Base-by-base conservation (phyloP, 1,139 yeast species). In the Blastobotrys aristatus region DNA sequence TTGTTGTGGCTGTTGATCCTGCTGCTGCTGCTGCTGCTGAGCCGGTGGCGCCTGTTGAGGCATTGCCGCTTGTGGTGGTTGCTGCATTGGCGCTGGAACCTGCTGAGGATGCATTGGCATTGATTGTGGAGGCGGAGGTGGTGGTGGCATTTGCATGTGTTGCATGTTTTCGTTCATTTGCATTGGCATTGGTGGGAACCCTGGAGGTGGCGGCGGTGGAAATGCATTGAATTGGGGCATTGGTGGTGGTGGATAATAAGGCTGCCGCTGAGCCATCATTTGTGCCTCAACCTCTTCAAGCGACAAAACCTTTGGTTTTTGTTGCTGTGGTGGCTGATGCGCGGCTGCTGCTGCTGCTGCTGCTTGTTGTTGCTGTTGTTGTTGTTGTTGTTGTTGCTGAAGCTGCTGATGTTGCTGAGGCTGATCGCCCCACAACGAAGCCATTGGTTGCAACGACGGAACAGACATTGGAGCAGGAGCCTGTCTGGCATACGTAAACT, bases 211-310 rank as follows among this genome's bases (percentile, higher is more conserved):
- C 8, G 36, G 42, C 6, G 42, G 44, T 11, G 30, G 37, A 6
- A 8, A 13, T 8, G 8, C 18, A 3, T 26, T 5, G 10, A 3
- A 10, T 17, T 38, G 32, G 6, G 33, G 42, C 32, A 8, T 11
- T 22, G 38, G 45, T 21, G 31, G 33, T 21, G 20, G 43, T n/a
- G n/a, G n/a, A 31, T 18, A 10, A 11, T 30, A n/a, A n/a, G 26
- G 35, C 16, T 27, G 43, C 29, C 40, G 47, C 31, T 32, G 40
- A n/a, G 65, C 67, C 53, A 80, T 70, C 66, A 84, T 74, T 59
- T 80, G 87, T 13, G 90, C 86, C 63, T 84, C 92, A 55, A 83
- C 80, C 58, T 85, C 92, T 62, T 82, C 88, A 57, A 84, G 70
- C 14, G 90, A 82, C 55, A 82, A 69, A 41, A 82, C 73, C 58